Evolutionary conservation across 129 eudicot genomes (phyloP), one percentile per base, ranked within the genome.

Genomic region (Flaveria ramosissima): DNA sequence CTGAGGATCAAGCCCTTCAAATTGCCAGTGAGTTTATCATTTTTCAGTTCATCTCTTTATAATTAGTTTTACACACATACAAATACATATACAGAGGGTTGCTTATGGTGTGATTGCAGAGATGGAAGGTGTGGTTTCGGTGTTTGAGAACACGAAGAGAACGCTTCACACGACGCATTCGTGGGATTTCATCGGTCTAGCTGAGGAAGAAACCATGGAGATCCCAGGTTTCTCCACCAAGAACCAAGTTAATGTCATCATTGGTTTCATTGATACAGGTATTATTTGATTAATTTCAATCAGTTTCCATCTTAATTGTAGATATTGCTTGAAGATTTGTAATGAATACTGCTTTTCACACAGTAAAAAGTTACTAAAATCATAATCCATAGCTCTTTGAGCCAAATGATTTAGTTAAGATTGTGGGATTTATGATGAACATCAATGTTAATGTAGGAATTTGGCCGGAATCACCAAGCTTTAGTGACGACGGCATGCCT

Each of bases 391-490:
- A 42, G 20, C 27, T 47, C 26, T 45, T 24, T 39, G 42, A 16
- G 53, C 16, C 21, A 41, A 51, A 13, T 59, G 13, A 21, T 59
- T 8, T 43, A 36, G 1, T n/a, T 72, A 63, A 39, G 61, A 80
- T 14, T 61, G 68, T 65, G 69, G 74, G 70, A 51, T 48, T 68
- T 81, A 68, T 27, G 57, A 52, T 65, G 21, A 68, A 76, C 13
- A 26, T 10, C 0, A 27, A 20, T 74, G 68, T 17, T 46, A 51
- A 69, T 12, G 45, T 85, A 88, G 96, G 97, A 70, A 88, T 92
- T 77, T 92, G 97, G 97, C 97, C 97, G n/a, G 97, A 92, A 82
- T 89, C 93, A 4, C 87, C 91, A 42, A 89, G 97, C 85, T 92
- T 89, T 83, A 81, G 88, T 50, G 97, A 92, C 57, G 72, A 62